Base-by-base conservation (phyloP, 2,329 filamentous ascomycete genomes). In the Ceratocystis harringtonii region DNA sequence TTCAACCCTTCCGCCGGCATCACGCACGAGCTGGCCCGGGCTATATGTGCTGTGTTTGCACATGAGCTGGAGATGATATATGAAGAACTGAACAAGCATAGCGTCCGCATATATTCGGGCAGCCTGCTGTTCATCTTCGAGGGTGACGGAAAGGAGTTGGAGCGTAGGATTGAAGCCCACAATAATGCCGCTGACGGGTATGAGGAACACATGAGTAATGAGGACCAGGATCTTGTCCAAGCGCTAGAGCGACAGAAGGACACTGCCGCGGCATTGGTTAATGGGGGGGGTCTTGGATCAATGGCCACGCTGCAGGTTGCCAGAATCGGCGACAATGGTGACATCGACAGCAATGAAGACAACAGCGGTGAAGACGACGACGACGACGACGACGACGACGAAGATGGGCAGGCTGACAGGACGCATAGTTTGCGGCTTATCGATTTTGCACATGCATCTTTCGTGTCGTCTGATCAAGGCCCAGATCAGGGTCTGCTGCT, bases 361-460 rank as follows among this genome's bases (percentile, higher is more conserved):
- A 75, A 76, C 1, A 78, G 80, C 2, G 79, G 79, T 2, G 82
- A 85, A 2, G 79, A 82, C 10, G 73, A 74, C 45, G 75, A 76
- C 0, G 73, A 74, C 1, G 74, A 77, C 0, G 78, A 78, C 67
- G 71, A 68, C 52, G 69, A 70, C 36, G 63, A 79, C 3, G 82
- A 85, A 1, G 80, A 83, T 12, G 74, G 74, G 48, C 75, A 76
- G 0, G 72, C 74, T 1, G 74, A 77, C 0, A 78, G 78, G 1
- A 83, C 95, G 55, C 90, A 87, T 71, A 82, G 84, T 12, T 80
- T 96, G 62, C 94, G 92, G 72, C 80, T 99, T 69, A 99, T 99
- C 70, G 94, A 99, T 74, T 99, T 99, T 79, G 94, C 94, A 1
- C 94, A 99, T 75, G 94, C 94, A 10, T 77, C 79, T 62, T 97